phyloP scores from a whole-genome alignment of 345 rosid genomes.

The Combretum micranthum region DNA sequence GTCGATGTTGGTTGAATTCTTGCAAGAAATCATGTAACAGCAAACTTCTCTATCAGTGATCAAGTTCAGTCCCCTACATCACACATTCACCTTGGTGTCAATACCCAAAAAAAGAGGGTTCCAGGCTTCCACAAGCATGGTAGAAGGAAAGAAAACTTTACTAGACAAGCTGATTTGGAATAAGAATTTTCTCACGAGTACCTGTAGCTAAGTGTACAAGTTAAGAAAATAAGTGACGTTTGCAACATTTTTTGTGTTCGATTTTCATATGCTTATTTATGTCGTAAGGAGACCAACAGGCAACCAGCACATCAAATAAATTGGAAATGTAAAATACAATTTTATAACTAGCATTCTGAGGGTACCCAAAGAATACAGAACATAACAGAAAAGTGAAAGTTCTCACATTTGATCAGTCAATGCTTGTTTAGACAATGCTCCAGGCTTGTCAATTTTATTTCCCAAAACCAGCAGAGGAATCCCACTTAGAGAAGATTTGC shows the following conservation, averaged over 20 bases:
- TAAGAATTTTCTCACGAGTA: no score
- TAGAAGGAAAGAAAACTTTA: not conserved
- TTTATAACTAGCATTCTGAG: no score
- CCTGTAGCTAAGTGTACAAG: no score
- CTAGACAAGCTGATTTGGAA: not conserved
- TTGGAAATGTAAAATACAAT: not conserved
- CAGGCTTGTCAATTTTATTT: conserved; percentile 86
- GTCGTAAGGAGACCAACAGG: not conserved
- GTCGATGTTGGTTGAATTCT: conserved; percentile 83
- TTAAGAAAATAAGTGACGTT: no score
- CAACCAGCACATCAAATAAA: no score
- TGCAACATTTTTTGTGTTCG: not conserved
- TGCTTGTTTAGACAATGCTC: conserved; percentile 76
- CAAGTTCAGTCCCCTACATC: conserved; percentile 53
- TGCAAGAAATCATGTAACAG: conserved; percentile 93
- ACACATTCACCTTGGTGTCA: not conserved
- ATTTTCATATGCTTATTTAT: not conserved
- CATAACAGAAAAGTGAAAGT: not conserved
- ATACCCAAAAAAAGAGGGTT: not conserved
- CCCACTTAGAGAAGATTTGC: conserved; percentile 70
- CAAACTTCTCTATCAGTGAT: conserved; percentile 85
- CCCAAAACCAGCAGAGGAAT: conserved; percentile 86
- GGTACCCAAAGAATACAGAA: not conserved
- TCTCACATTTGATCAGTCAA: conserved; percentile 79
- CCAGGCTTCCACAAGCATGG: not conserved